Evolutionary conservation across 2,329 filamentous ascomycete genomes (phyloP).

Genomic region (Aspergillus cejpii): DNA sequence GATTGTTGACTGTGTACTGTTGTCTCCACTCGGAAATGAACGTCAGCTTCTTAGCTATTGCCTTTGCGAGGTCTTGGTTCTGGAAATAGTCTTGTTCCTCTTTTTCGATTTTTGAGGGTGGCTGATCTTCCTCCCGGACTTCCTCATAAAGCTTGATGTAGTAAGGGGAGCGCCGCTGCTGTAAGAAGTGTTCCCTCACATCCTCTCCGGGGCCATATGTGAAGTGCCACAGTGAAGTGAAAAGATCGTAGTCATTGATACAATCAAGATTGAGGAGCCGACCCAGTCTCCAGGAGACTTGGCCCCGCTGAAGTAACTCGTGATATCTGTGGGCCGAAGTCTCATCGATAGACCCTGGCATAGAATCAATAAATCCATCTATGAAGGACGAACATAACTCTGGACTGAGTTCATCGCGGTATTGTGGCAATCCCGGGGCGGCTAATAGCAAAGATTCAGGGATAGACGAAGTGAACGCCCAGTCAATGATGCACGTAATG

Average conservation of each 20-base stretch:
- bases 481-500: conserved; percentile 31
- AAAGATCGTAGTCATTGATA: conserved; percentile 14
- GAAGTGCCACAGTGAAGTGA: conserved; percentile 14
- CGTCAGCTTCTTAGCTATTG: conserved; percentile 17
- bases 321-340: conserved; percentile 10
- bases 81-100: conserved; percentile 14
- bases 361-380: conserved; percentile 7
- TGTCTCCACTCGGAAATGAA: conserved; percentile 17
- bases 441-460: conserved; percentile 18
- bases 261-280: conserved; percentile 19
- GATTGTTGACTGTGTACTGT: conserved; percentile 5
- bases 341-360: neutral
- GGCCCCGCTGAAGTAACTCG: conserved; percentile 8
- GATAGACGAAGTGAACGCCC: conserved; percentile 20
- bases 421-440: conserved; percentile 20
- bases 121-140: conserved; percentile 12
- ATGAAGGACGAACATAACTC: conserved; percentile 7
- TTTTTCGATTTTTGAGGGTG: conserved; percentile 9
- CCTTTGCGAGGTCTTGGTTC: conserved; percentile 7
- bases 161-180: conserved; percentile 7
- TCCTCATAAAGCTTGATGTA: conserved; percentile 11
- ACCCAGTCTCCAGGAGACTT: conserved; percentile 13
- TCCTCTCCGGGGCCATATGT: conserved; percentile 2
- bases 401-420: conserved; percentile 12
- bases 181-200: conserved; percentile 7